A percentile compares a stretch with the other conserved stretches of the same genome.
Evolutionary conservation across 192 early-diverging fungal species (phyloP).

Genomic region (Entomortierella parvispora): DNA sequence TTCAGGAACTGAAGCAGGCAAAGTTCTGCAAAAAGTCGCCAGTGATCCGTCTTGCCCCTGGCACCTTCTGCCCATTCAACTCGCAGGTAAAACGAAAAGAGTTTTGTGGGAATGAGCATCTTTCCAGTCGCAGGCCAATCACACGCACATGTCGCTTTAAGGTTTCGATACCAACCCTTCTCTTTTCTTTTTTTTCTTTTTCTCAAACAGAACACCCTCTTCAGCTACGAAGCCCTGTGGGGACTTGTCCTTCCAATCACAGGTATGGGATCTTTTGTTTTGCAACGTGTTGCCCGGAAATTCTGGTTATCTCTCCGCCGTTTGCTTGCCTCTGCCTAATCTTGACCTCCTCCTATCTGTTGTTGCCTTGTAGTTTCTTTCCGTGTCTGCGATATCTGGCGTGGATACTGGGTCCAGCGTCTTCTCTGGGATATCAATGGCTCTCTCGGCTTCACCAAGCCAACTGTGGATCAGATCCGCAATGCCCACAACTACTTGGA

Average conservation of each 20-base stretch:
- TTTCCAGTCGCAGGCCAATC: too few species aligned
- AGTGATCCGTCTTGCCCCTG: neutral
- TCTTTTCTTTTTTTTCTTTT: too few species aligned
- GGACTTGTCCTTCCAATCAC: constrained; percentile 7
- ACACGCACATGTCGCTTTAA: neutral
- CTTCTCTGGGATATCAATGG: neutral
- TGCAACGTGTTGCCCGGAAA: neutral
- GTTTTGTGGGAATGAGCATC: too few species aligned
- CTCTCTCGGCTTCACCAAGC: constrained; percentile 1
- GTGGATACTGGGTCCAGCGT: neutral
- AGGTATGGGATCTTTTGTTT: neutral
- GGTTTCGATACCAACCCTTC: neutral
- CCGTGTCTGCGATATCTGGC: neutral
- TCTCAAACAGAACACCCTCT: constrained; percentile 1
- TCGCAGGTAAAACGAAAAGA: constrained; percentile 1
- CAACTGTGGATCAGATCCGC: constrained; percentile 1
- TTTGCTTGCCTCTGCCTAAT: neutral
- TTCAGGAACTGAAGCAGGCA: constrained; percentile 3
- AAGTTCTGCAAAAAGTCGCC: constrained; percentile 7
- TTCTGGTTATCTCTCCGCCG: neutral
- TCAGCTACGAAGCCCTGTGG: constrained; percentile 2
- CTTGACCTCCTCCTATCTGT: neutral
- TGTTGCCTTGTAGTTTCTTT: constrained; percentile 4
- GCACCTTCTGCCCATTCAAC: constrained; percentile 5
- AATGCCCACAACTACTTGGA: constrained; percentile 7